A percentile compares a stretch with the other conserved stretches of the same genome.
Conservation (phyloP, 345 rosid species). For the Eucalyptus leucophloia region DNA sequence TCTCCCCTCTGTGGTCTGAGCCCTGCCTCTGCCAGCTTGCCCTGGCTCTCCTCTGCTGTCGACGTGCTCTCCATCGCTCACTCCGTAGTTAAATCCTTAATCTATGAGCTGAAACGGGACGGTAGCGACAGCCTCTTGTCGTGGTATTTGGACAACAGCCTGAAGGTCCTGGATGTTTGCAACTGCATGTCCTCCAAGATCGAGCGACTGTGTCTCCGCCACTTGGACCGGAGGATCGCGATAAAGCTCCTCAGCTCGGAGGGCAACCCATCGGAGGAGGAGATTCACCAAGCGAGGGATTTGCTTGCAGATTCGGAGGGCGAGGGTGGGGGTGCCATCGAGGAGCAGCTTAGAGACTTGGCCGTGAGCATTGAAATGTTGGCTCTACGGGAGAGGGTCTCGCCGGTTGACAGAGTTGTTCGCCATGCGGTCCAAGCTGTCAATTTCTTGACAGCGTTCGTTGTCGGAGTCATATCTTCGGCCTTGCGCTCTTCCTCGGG, state of each 20-base stretch:
- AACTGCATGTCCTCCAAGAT: not conserved
- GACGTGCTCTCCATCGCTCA: not conserved
- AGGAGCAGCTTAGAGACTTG: not conserved
- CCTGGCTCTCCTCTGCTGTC: not conserved
- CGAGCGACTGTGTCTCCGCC: not conserved
- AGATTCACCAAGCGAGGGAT: not conserved
- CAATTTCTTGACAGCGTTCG: not conserved
- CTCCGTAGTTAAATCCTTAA: not conserved
- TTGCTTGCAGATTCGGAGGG: not conserved
- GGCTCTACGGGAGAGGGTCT: accelerated
- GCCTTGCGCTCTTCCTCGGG: not conserved
- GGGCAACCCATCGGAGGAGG: not conserved
- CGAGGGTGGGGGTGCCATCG: not conserved
- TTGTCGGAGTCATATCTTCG: not conserved
- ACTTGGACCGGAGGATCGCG: not conserved
- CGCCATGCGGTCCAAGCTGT: not conserved
- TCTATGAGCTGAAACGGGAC: not conserved
- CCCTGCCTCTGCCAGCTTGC: not conserved
- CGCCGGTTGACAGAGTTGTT: not conserved
- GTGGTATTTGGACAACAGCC: not conserved
- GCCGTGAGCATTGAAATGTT: not conserved
- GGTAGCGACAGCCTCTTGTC: not conserved
- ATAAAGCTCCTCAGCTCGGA: not conserved
- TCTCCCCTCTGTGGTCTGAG: not conserved
- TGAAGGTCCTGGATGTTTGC: not conserved